A percentile compares a stretch with the other conserved stretches of the same genome.
These are phyloP conservation scores for Hibiscus syriacus DNA, from an alignment of 345 rosid genomes.

Conservation along the genomic window DNA sequence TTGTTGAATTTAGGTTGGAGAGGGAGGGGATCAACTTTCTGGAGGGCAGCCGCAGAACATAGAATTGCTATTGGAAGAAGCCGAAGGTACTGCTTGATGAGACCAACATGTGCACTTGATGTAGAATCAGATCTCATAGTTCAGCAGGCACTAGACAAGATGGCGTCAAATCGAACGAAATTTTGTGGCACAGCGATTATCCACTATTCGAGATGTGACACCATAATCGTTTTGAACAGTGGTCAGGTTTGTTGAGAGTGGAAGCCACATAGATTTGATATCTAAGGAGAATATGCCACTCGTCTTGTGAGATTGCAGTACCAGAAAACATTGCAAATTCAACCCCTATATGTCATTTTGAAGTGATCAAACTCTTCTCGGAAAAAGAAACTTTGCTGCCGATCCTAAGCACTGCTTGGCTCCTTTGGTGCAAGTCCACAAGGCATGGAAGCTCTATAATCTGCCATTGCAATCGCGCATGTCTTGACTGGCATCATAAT, in stretches of 20 bases:
- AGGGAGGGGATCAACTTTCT: too few species aligned
- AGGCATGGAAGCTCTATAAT: too few species aligned
- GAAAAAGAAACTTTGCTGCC: not conserved
- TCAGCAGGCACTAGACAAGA: conserved; percentile 59
- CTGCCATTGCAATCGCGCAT: too few species aligned
- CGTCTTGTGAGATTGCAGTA: conserved; percentile 39
- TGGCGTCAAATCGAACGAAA: conserved; percentile 53
- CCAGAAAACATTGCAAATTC: conserved; percentile 27
- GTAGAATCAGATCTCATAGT: conserved; percentile 66
- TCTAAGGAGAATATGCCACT: conserved; percentile 57
- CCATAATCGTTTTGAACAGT: conserved; percentile 50
- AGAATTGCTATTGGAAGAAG: conserved; percentile 56
- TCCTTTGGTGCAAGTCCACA: too few species aligned
- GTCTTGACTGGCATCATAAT: too few species aligned
- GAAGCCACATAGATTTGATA: conserved; percentile 50
- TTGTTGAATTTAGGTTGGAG: too few species aligned
- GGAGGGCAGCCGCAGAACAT: too few species aligned
- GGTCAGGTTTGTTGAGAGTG: conserved; percentile 62
- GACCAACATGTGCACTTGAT: conserved; percentile 83
- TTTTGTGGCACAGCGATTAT: conserved; percentile 63
- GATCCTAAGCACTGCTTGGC: too few species aligned
- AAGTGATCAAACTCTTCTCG: conserved; percentile 16
- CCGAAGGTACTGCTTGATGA: conserved; percentile 76
- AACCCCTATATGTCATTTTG: conserved; percentile 18
- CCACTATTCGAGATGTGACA: conserved; percentile 64